Conservation (phyloP, 192 early-diverging fungal species). For the Nowakowskiella sp. region DNA sequence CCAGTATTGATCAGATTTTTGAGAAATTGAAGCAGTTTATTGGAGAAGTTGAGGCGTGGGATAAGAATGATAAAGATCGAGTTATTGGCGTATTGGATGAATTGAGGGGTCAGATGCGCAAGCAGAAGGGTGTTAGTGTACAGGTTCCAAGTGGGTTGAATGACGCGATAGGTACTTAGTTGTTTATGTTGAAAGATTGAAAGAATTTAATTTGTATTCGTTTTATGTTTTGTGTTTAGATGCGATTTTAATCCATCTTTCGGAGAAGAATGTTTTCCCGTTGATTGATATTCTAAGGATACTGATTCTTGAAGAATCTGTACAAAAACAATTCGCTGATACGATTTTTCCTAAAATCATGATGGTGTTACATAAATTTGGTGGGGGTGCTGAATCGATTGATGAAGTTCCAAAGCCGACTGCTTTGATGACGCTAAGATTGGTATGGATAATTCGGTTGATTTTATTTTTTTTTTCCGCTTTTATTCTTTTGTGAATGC, state of each 20-base stretch:
- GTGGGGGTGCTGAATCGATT: slow-evolving; percentile 1
- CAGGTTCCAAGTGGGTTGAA: slow-evolving; percentile 11
- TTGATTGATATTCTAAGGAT: slow-evolving; percentile 55
- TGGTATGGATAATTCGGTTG: slow-evolving; percentile 26
- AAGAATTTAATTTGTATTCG: slow-evolving; percentile 13
- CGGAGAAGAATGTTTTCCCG: slow-evolving; percentile 49
- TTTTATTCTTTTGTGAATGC: too few species aligned
- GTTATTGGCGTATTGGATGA: slow-evolving; percentile 12
- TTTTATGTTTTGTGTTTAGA: slow-evolving; percentile 18
- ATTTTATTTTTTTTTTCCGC: slow-evolving; percentile 2
- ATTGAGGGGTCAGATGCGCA: slow-evolving; percentile 21
- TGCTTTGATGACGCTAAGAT: slow-evolving; percentile 49
- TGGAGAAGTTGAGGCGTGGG: background rate
- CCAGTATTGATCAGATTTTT: slow-evolving; percentile 36
- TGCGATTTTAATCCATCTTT: slow-evolving; percentile 24
- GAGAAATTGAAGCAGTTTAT: slow-evolving; percentile 20
- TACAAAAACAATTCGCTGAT: slow-evolving; percentile 38
- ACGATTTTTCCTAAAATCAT: slow-evolving; percentile 16
- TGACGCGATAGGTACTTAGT: slow-evolving; percentile 3
- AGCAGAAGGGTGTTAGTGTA: background rate
- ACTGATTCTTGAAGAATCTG: slow-evolving; percentile 35
- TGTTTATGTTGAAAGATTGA: slow-evolving; percentile 22
- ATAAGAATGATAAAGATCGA: background rate
- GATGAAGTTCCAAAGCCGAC: slow-evolving; percentile 40
- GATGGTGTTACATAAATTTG: slow-evolving; percentile 13